Evolutionary conservation across 768 basidiomycete genomes (phyloP), one percentile per base, ranked within the genome.

Genomic region (Agaricus bisporus): DNA sequence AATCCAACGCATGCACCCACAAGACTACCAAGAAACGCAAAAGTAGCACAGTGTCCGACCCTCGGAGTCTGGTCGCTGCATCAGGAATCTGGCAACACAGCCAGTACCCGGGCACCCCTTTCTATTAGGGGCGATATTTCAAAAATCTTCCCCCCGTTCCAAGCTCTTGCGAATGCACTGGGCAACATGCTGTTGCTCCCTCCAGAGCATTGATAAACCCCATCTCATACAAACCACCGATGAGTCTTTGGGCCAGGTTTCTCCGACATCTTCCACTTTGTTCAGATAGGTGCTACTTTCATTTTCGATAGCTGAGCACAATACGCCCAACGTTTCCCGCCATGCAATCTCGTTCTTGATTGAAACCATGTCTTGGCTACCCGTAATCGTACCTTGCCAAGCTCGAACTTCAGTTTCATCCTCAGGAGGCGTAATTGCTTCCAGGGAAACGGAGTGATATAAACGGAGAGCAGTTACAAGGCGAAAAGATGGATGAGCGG

Each of bases 401-500:
- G 71, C 61, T 14, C 83, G 59, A 22, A 61, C 57, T 39, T 39
- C 38, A 10, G 60, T 56, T 9, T 72, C 66, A 7, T 65, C 56
- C 35, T 56, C 42, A 45, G 60, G 58, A 55, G 64, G 56, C 8
- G 57, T 51, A 25, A 57, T 53, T 11, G 37, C 63, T 49, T 58
- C 58, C 10, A 69, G 56, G 48, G 76, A 64, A 41, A 76, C 59
- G 20, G 82, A 58, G 59, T 84, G 74, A 63, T 85, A 75, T 35
- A 95, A 71, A 49, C 87, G 78, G 61, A 97, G 70, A 9, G 85
- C 79, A 22, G 80, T 73, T 56, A 92, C 80, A 51, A 95, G 67
- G 12, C 90, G 81, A 69, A 85, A 94, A 1, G 91, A 95, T 0
- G 91, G 90, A 59, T 86, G 78, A 11, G 83, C 81, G 14, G 85